Evolutionary conservation across 1,284 basidiomycete species (phyloP).

Genomic region (Cyathus olla): DNA sequence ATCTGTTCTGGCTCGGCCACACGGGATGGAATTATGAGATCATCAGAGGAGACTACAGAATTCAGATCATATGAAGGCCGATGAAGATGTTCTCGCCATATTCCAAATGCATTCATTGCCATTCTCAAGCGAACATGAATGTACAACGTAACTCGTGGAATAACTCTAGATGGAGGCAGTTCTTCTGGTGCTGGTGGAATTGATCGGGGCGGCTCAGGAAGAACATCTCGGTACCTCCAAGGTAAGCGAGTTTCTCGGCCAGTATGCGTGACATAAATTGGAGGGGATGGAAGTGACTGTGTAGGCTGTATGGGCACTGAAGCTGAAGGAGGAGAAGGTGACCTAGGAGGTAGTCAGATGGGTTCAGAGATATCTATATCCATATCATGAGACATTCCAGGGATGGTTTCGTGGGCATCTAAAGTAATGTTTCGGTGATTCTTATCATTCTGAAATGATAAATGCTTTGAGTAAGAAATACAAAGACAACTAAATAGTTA

Average conservation of each 20-base stretch:
- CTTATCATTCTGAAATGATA: no score
- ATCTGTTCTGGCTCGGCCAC: no score
- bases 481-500: no score
- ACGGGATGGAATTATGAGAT: background rate
- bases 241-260: background rate
- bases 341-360: no score
- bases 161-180: background rate
- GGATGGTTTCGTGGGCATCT: no score
- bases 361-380: no score
- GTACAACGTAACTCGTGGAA: background rate
- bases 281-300: background rate
- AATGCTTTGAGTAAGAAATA: no score
- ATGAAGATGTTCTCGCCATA: conserved; percentile 28
- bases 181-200: background rate
- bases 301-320: no score
- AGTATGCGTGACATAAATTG: background rate
- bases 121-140: conserved; percentile 6
- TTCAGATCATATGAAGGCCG: conserved; percentile 28
- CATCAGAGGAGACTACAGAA: conserved; percentile 35
- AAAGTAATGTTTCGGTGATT: no score
- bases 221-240: background rate
- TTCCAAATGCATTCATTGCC: conserved; percentile 5
- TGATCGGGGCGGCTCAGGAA: background rate
- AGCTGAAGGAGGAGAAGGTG: no score
- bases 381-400: no score